phyloP scores from a whole-genome alignment of 192 early-diverging fungal species.

The Coemansia sp. region DNA sequence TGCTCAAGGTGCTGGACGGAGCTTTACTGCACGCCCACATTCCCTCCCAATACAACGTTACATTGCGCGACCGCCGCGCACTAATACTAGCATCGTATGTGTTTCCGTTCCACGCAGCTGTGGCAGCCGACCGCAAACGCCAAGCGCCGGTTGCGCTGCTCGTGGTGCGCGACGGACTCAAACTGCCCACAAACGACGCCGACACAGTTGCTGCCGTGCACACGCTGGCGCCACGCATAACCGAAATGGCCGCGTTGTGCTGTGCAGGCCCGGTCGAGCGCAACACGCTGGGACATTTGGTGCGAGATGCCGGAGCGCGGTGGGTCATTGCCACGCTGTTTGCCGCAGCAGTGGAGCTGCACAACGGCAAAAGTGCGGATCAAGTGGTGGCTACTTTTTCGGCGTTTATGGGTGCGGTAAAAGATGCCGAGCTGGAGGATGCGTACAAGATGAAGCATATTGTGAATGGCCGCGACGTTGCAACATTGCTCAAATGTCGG shows the following conservation, averaged over 20 bases:
- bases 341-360: conserved; percentile 48
- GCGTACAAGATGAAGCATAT: conserved; percentile 46
- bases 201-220: conserved; percentile 30
- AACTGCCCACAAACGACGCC: conserved; percentile 53
- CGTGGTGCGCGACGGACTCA: conserved; percentile 64
- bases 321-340: conserved; percentile 60
- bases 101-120: conserved; percentile 56
- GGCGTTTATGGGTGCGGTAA: conserved; percentile 17
- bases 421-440: conserved; percentile 17
- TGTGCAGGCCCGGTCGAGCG: conserved; percentile 15
- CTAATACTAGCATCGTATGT: conserved; percentile 62
- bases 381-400: conserved; percentile 19
- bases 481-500: conserved; percentile 62
- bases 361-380: neutral
- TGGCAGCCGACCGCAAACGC: conserved; percentile 52
- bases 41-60: neutral
- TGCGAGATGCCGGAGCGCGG: conserved; percentile 59
- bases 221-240: conserved; percentile 11
- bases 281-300: conserved; percentile 58
- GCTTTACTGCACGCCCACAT: neutral
- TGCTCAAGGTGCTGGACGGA: conserved; percentile 14
- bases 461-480: conserved; percentile 64
- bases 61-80: conserved; percentile 18
- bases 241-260: conserved; percentile 7
- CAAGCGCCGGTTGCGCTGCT: conserved; percentile 44